A percentile compares a stretch with the other conserved stretches of the same genome.
phyloP scores from a whole-genome alignment of 129 eudicot species.

The Flaveria linearis region DNA sequence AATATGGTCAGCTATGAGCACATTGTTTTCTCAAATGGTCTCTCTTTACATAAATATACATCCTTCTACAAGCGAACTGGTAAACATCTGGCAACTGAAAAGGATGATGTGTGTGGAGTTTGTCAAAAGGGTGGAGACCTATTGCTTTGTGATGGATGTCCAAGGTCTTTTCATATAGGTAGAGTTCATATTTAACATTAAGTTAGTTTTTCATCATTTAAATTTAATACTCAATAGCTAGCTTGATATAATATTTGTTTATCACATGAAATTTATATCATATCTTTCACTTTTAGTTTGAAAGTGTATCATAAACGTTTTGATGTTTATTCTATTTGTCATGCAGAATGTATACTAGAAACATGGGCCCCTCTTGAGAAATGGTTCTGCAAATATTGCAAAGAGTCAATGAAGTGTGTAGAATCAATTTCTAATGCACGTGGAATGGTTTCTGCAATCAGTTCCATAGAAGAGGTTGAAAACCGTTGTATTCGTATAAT shows the following conservation, averaged over 20 bases:
- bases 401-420: conserved; percentile 46
- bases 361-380: conserved; percentile 46
- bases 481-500: conserved; percentile 60
- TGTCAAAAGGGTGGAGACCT: conserved; percentile 62
- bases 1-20: conserved; percentile 52
- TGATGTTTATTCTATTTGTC: conserved; percentile 16
- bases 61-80: conserved; percentile 42
- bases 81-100: conserved; percentile 32
- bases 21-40: conserved; percentile 73
- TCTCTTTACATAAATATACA: conserved; percentile 73
- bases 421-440: conserved; percentile 11
- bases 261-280: not conserved
- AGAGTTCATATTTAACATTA: conserved; percentile 5
- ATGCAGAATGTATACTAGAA: conserved; percentile 61
- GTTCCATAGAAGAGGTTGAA: conserved; percentile 52
- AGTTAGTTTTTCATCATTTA: not conserved
- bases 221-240: not conserved
- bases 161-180: conserved; percentile 86
- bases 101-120: conserved; percentile 60
- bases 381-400: conserved; percentile 77
- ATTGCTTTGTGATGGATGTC: conserved; percentile 76
- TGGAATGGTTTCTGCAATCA: not conserved
- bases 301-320: not conserved
- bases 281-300: not conserved
- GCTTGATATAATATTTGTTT: not conserved